Evolutionary conservation across 75 land plant species (phyloP).

Genomic region (Cupressus sempervirens): DNA sequence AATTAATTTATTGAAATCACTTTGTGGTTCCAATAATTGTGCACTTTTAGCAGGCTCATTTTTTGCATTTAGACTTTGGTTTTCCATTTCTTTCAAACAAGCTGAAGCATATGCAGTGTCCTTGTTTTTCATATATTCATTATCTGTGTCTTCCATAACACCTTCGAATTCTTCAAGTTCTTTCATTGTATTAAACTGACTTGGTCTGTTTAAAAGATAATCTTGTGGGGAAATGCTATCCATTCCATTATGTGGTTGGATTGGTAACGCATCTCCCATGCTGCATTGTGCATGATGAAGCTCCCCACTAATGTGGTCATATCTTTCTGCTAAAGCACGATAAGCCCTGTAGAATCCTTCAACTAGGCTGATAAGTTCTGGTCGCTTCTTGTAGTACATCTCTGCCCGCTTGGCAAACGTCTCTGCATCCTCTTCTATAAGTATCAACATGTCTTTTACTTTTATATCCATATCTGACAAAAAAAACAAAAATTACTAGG

Average conservation of each 20-base stretch:
- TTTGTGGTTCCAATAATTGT: neutral
- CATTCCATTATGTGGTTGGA: slow-evolving; percentile 28
- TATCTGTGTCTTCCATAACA: neutral
- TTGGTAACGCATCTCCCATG: slow-evolving; percentile 47
- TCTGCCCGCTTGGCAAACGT: slow-evolving; percentile 47
- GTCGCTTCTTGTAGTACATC: slow-evolving; percentile 41
- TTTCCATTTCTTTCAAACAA: slow-evolving; percentile 9
- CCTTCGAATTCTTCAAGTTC: slow-evolving; percentile 3
- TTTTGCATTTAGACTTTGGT: neutral
- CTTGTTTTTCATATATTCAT: neutral
- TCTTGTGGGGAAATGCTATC: slow-evolving; percentile 28
- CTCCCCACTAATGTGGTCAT: slow-evolving; percentile 33
- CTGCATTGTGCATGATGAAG: slow-evolving; percentile 35
- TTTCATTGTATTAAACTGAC: neutral
- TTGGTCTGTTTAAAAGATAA: neutral
- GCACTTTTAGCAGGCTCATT: neutral
- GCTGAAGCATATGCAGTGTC: neutral
- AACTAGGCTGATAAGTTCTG: slow-evolving; percentile 39
- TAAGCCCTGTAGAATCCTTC: slow-evolving; percentile 36
- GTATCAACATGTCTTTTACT: slow-evolving; percentile 24
- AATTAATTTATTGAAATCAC: neutral
- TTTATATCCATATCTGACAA: slow-evolving; percentile 42
- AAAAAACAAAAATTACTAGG: neutral
- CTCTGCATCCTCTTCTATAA: slow-evolving; percentile 52
- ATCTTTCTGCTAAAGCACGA: slow-evolving; percentile 43